A percentile compares a stretch with the other conserved stretches of the same genome.
phyloP scores from a whole-genome alignment of 192 early-diverging fungal genomes.

The Podila verticillata region DNA sequence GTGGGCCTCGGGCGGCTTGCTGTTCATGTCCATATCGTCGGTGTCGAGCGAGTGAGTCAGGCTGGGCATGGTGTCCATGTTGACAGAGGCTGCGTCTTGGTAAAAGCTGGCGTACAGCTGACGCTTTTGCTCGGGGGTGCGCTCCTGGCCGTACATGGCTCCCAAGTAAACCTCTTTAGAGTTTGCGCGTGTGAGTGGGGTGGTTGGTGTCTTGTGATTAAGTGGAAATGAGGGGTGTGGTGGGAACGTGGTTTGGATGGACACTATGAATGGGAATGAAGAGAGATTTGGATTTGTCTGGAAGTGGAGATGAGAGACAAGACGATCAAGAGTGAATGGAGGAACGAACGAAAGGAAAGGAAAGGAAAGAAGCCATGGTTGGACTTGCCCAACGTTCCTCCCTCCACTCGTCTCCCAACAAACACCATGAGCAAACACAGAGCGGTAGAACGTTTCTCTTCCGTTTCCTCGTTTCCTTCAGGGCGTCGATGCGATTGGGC shows the following conservation, averaged over 20 bases:
- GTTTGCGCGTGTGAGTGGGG: not conserved
- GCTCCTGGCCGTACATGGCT: not conserved
- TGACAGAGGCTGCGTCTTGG: not conserved
- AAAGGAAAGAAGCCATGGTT: not conserved
- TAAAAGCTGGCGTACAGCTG: not conserved
- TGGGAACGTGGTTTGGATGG: not conserved
- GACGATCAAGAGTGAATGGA: not conserved
- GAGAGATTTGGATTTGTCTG: not conserved
- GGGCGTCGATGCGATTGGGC: no score
- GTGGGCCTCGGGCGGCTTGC: slow-evolving; percentile 21
- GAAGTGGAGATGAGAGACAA: not conserved
- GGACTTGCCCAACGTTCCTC: not conserved
- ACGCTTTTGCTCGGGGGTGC: not conserved
- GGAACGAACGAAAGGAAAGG: not conserved
- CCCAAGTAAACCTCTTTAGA: not conserved
- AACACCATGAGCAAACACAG: no score
- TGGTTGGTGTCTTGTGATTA: not conserved
- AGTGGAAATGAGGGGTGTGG: not conserved
- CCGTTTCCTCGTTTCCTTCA: no score
- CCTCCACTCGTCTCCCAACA: no score
- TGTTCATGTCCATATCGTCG: slow-evolving; percentile 24
- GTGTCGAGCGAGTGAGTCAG: slow-evolving; percentile 15
- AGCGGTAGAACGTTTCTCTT: no score
- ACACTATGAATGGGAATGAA: not conserved
- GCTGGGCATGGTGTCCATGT: slow-evolving; percentile 33